Percentiles rank a stretch among this genome's conserved stretches.
phyloP scores from a whole-genome alignment of 306 rosid species.

The Ziziphus jujuba region DNA sequence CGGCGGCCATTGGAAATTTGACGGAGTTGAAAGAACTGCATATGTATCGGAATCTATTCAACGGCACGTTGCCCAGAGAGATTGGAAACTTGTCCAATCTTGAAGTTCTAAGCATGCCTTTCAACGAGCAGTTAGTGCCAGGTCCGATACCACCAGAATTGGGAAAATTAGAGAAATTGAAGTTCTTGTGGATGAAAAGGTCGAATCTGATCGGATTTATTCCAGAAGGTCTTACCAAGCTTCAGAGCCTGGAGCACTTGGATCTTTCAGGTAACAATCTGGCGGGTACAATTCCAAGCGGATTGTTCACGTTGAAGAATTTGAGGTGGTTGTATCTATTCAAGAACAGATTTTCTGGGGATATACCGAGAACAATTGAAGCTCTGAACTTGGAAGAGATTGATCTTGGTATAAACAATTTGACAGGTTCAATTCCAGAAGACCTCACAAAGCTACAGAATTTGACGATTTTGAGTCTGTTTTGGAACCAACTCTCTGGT shows the following conservation, averaged over 20 bases:
- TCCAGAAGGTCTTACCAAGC: slow-evolving; percentile 44
- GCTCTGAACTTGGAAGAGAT: slow-evolving; percentile 39
- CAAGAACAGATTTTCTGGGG: slow-evolving; percentile 55
- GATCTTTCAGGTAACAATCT: slow-evolving; percentile 53
- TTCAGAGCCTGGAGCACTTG: slow-evolving; percentile 46
- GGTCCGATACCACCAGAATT: slow-evolving; percentile 54
- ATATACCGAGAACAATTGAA: slow-evolving; percentile 48
- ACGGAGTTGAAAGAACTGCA: slow-evolving; percentile 26
- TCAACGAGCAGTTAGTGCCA: slow-evolving; percentile 30
- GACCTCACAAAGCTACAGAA: slow-evolving; percentile 51
- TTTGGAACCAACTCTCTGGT: slow-evolving; percentile 52
- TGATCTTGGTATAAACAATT: slow-evolving; percentile 59
- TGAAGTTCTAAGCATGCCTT: slow-evolving; percentile 41
- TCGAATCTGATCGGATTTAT: slow-evolving; percentile 59
- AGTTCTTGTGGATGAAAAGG: slow-evolving; percentile 33
- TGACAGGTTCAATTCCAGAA: slow-evolving; percentile 60
- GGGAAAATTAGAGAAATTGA: slow-evolving; percentile 51
- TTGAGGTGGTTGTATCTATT: slow-evolving; percentile 42
- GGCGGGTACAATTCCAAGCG: slow-evolving; percentile 57
- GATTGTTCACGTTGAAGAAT: slow-evolving; percentile 47
- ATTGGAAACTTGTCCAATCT: slow-evolving; percentile 64
- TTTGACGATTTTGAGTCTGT: slow-evolving; percentile 42
- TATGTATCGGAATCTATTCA: slow-evolving; percentile 42
- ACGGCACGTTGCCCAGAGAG: slow-evolving; percentile 60
- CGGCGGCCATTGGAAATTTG: slow-evolving; percentile 53